phyloP scores from a whole-genome alignment of 495 filamentous ascomycete species.

The Cercophora newfieldiana region DNA sequence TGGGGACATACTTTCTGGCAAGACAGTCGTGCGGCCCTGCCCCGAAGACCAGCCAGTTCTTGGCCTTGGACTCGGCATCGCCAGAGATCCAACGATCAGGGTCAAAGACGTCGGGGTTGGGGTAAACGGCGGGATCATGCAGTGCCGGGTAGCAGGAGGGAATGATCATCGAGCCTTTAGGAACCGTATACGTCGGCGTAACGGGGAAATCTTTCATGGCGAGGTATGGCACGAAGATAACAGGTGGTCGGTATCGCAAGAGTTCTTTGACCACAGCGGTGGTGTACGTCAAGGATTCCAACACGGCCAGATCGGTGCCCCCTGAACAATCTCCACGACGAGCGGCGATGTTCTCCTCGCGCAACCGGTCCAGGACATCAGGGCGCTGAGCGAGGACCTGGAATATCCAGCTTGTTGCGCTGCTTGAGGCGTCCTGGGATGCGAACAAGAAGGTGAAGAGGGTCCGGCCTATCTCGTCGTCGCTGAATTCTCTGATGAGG shows the following conservation, averaged over 20 bases:
- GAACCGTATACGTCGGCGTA: slow-evolving; percentile 72
- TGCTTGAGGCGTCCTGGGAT: slow-evolving; percentile 89
- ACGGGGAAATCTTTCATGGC: slow-evolving; percentile 91
- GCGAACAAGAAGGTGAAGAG: slow-evolving; percentile 95
- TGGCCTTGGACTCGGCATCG: slow-evolving; percentile 75
- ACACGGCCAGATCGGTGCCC: slow-evolving; percentile 58
- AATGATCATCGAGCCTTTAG: slow-evolving; percentile 34
- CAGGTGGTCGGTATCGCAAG: slow-evolving; percentile 86
- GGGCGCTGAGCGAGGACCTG: slow-evolving; percentile 87
- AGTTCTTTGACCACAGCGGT: slow-evolving; percentile 87
- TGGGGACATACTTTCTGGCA: slow-evolving; percentile 80
- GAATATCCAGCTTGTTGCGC: slow-evolving; percentile 86
- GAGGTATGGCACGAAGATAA: slow-evolving; percentile 93
- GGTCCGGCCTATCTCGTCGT: slow-evolving; percentile 86
- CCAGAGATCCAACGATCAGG: slow-evolving; percentile 83
- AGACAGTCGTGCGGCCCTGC: slow-evolving; percentile 93
- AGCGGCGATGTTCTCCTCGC: slow-evolving; percentile 80
- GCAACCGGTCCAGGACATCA: slow-evolving; percentile 78
- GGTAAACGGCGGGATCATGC: slow-evolving; percentile 30
- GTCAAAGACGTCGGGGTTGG: slow-evolving; percentile 43
- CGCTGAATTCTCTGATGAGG: slow-evolving; percentile 78
- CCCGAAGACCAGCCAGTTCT: slow-evolving; percentile 96
- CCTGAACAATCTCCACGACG: slow-evolving; percentile 71
- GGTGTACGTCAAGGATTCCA: slow-evolving; percentile 83
- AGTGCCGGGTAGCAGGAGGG: slow-evolving; percentile 41